Conservation (phyloP, 2,329 filamentous ascomycete species). For the Teratosphaeria destructans region DNA sequence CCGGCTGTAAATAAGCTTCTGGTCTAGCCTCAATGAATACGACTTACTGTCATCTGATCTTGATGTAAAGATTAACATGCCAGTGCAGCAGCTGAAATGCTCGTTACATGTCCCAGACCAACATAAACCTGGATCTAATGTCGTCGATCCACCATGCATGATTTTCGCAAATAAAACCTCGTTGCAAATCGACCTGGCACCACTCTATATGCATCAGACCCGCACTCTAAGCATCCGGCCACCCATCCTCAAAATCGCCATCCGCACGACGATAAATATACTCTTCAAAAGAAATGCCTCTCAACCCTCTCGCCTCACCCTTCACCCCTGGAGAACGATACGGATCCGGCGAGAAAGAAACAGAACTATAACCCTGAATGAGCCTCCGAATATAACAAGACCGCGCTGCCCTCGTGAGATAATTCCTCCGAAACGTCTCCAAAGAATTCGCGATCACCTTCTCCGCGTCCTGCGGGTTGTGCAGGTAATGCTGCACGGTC, state of each 20-base stretch:
- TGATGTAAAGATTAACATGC: too few species aligned
- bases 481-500: slow-evolving; percentile 16
- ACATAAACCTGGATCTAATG: too few species aligned
- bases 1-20: not conserved
- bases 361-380: slow-evolving; percentile 18
- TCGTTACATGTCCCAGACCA: too few species aligned
- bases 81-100: too few species aligned
- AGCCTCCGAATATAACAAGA: slow-evolving; percentile 23
- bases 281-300: not conserved
- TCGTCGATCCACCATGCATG: too few species aligned
- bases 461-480: slow-evolving; percentile 14
- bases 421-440: slow-evolving; percentile 19
- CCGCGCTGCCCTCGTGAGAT: slow-evolving; percentile 21
- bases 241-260: not conserved
- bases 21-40: too few species aligned
- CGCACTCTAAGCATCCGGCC: not conserved
- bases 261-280: not conserved
- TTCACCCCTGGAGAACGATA: not conserved
- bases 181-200: not conserved
- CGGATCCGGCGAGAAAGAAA: not conserved
- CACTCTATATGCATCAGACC: not conserved
- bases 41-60: too few species aligned
- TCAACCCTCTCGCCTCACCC: not conserved
- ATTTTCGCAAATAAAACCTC: not conserved
- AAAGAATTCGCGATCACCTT: slow-evolving; percentile 18